phyloP scores from a whole-genome alignment of 306 rosid species.

The Gastrolobium villosum region DNA sequence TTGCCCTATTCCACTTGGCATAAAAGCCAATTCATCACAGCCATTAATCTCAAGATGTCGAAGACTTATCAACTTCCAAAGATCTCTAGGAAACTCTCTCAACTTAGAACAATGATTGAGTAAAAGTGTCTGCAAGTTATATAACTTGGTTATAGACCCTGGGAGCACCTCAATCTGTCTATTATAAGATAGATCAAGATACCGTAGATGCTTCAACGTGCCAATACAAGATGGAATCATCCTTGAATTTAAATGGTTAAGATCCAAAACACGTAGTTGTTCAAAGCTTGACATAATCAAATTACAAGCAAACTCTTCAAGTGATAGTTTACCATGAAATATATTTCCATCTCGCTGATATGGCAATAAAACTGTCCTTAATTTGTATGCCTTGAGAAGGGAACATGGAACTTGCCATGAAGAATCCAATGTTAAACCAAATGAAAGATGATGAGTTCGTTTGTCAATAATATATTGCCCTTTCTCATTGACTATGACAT shows the following conservation, averaged over 20 bases:
- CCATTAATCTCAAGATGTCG: background rate
- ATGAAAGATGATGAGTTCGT: background rate
- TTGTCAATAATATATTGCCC: background rate
- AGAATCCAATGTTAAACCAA: background rate
- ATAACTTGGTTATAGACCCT: background rate
- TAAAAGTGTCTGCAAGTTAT: background rate
- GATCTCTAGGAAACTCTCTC: background rate
- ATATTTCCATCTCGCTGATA: accelerated
- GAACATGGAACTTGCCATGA: background rate
- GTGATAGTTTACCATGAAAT: too few species aligned
- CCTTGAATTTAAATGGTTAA: background rate
- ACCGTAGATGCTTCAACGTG: slow-evolving; percentile 1
- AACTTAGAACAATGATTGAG: background rate
- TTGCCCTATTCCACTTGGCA: slow-evolving; percentile 4
- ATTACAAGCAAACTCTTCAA: slow-evolving; percentile 2
- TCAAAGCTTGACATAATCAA: background rate
- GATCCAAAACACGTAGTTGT: background rate
- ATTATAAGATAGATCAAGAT: background rate
- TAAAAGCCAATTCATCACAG: background rate
- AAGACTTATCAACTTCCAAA: slow-evolving; percentile 21
- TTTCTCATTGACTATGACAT: background rate
- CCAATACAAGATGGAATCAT: background rate
- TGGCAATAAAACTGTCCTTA: slow-evolving; percentile 29
- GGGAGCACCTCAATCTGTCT: background rate
- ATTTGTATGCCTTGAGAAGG: background rate